Conservation (phyloP, 257 asterid genomes). For the Vinca minor region DNA sequence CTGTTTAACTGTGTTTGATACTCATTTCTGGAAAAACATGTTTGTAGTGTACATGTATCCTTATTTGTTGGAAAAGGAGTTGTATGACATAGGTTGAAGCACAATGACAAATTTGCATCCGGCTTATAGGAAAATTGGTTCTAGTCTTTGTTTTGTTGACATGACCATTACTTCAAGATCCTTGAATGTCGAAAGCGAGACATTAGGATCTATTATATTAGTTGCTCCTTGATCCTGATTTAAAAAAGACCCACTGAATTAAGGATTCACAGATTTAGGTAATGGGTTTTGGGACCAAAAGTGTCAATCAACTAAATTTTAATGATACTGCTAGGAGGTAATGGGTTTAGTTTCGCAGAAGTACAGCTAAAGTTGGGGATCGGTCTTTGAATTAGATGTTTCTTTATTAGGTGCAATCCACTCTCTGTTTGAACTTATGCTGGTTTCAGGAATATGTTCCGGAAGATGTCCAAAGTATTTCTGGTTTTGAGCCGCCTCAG, state of each 20-base stretch:
- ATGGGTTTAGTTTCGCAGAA: background rate
- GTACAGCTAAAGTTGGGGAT: background rate
- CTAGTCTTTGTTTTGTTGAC: background rate
- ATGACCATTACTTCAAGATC: background rate
- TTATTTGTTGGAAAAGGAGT: background rate
- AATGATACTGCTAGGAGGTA: too few species aligned
- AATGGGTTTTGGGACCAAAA: background rate
- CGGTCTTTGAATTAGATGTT: background rate
- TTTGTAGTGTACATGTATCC: too few species aligned
- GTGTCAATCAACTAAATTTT: too few species aligned
- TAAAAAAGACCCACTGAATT: background rate
- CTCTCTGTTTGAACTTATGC: slow-evolving; percentile 9
- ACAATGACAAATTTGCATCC: too few species aligned
- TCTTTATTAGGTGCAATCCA: background rate
- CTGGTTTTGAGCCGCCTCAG: slow-evolving; percentile 90
- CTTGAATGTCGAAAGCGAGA: background rate
- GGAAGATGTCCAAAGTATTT: slow-evolving; percentile 74
- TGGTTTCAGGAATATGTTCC: slow-evolving; percentile 82
- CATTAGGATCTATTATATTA: background rate
- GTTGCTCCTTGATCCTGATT: background rate
- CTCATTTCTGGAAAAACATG: background rate
- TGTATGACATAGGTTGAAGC: background rate
- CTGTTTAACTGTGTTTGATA: background rate
- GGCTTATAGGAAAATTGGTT: too few species aligned
- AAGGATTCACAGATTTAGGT: background rate